Conservation (phyloP, 208 protist genomes). For the Leishmania martiniquensis region DNA sequence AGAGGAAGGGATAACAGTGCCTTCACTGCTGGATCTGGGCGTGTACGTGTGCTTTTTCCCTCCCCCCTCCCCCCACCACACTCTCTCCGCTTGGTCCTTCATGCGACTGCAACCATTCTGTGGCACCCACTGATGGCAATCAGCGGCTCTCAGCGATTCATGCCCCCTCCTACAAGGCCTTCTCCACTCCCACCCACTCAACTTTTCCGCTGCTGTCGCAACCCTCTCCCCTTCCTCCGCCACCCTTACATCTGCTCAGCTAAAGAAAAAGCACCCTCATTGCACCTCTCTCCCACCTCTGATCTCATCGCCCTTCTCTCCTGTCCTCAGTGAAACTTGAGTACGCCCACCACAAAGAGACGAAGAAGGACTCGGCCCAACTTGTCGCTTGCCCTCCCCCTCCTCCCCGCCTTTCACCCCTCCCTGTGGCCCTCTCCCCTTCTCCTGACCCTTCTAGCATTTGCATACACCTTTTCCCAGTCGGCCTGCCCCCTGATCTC, state of each 20-base stretch:
- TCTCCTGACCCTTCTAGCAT: not conserved
- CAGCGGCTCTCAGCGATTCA: not conserved
- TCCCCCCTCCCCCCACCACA: not conserved
- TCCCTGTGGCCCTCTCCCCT: not conserved
- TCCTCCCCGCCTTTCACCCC: not conserved
- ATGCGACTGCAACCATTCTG: not conserved
- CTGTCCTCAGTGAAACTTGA: not conserved
- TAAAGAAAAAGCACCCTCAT: not conserved
- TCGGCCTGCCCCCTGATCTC: not conserved
- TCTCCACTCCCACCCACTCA: not conserved
- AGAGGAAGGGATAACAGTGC: too few relatives aligned
- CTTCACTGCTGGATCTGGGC: not conserved
- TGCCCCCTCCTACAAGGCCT: not conserved
- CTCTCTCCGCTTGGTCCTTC: too few relatives aligned
- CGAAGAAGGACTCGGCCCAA: not conserved
- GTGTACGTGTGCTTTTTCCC: not conserved
- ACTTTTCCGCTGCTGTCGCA: not conserved
- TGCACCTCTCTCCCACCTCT: slow-evolving; percentile 3
- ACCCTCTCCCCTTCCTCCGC: not conserved
- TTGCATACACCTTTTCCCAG: not conserved
- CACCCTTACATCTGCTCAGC: not conserved
- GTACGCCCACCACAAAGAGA: not conserved
- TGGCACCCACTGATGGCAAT: not conserved
- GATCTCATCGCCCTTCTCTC: not conserved
- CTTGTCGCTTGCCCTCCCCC: not conserved